Evolutionary conservation across 208 protist genomes (phyloP).

Genomic region (Trypanosoma lewisi): DNA sequence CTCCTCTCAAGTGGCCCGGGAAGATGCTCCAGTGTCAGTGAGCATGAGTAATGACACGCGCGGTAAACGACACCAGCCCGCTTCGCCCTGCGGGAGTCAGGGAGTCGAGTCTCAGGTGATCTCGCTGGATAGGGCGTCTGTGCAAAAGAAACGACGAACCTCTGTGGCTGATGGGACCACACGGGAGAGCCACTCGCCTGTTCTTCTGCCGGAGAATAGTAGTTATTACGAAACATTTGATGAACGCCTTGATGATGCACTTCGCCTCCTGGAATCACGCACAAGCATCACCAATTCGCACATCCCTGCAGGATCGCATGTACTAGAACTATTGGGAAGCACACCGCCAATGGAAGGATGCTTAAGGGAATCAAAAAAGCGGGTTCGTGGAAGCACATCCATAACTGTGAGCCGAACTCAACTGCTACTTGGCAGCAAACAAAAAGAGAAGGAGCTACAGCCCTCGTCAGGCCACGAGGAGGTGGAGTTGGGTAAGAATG

Average conservation of each 20-base stretch:
- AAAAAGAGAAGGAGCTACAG: slow-evolving; percentile 1
- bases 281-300: slow-evolving; percentile 11
- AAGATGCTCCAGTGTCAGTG: not conserved
- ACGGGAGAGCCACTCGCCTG: not conserved
- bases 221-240: slow-evolving; percentile 66
- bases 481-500: not conserved
- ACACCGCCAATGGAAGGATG: slow-evolving; percentile 15
- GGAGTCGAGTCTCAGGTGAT: slow-evolving; percentile 1
- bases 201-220: slow-evolving; percentile 10
- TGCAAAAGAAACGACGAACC: slow-evolving; percentile 12
- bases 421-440: slow-evolving; percentile 3
- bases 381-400: not conserved
- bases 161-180: not conserved
- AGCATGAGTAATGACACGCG: slow-evolving; percentile 2
- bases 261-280: slow-evolving; percentile 50
- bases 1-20: not conserved
- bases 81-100: slow-evolving; percentile 3
- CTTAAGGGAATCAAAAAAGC: slow-evolving; percentile 4
- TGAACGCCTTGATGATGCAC: slow-evolving; percentile 51
- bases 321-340: slow-evolving; percentile 27
- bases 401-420: slow-evolving; percentile 20
- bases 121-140: slow-evolving; percentile 9
- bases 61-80: not conserved
- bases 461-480: not conserved
- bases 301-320: slow-evolving; percentile 1